phyloP scores from a whole-genome alignment of 441 rosid species.

The Euphorbia corollata region DNA sequence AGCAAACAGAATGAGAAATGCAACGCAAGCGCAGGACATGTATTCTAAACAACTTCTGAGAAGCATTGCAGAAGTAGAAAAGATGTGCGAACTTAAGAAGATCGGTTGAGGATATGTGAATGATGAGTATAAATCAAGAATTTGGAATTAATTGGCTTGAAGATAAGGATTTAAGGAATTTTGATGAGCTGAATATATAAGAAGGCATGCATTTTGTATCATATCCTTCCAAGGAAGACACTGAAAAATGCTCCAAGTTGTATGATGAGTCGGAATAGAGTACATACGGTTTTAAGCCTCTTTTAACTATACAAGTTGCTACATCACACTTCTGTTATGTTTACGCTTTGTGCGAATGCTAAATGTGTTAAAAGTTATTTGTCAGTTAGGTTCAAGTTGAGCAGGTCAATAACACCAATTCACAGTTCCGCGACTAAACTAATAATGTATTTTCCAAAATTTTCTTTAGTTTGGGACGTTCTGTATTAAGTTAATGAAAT shows the following conservation, averaged over 20 bases:
- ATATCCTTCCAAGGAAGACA: neutral
- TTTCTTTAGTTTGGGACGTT: too few species aligned
- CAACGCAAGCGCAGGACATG: slow-evolving; percentile 61
- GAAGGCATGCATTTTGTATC: slow-evolving; percentile 1
- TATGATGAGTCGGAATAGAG: neutral
- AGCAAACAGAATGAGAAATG: slow-evolving; percentile 62
- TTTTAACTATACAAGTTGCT: neutral
- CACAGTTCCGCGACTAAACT: too few species aligned
- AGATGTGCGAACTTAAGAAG: slow-evolving; percentile 14
- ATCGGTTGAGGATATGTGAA: neutral
- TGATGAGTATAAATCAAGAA: neutral
- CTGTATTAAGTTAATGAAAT: too few species aligned
- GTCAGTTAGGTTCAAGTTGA: too few species aligned
- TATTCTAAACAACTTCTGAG: slow-evolving; percentile 67
- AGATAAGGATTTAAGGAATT: neutral
- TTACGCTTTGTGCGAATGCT: neutral
- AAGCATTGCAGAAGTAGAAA: slow-evolving; percentile 46
- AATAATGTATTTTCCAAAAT: too few species aligned
- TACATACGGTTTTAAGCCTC: neutral
- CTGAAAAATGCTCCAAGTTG: neutral
- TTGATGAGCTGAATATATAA: neutral
- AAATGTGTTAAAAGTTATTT: too few species aligned
- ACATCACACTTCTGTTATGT: neutral
- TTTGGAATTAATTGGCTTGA: neutral
- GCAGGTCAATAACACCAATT: too few species aligned